Conservation (phyloP, 495 filamentous ascomycete species). For the Hypoxylon trugodes region DNA sequence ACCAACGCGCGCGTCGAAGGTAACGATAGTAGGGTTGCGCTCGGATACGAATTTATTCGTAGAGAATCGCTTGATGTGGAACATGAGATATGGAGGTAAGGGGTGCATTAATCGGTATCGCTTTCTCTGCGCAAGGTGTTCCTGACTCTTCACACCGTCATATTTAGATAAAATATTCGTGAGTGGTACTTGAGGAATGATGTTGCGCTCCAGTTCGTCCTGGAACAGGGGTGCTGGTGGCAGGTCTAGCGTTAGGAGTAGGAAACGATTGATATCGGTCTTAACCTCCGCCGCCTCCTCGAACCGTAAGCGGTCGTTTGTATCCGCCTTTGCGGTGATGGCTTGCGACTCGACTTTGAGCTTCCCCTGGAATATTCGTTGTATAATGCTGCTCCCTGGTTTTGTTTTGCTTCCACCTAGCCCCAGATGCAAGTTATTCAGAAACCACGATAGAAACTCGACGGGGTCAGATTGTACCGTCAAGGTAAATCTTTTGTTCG, state of each 20-base stretch:
- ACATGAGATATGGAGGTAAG: constrained; percentile 87
- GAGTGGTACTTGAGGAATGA: constrained; percentile 94
- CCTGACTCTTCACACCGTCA: constrained; percentile 86
- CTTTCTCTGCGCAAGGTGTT: constrained; percentile 83
- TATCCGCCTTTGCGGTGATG: constrained; percentile 92
- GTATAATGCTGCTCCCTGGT: constrained; percentile 80
- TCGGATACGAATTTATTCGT: constrained; percentile 95
- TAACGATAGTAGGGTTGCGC: constrained; percentile 97
- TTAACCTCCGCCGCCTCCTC: constrained; percentile 87
- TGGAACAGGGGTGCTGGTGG: constrained; percentile 96
- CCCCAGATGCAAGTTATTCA: constrained; percentile 92
- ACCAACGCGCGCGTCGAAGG: constrained; percentile 77
- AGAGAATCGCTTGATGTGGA: constrained; percentile 97
- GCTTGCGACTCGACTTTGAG: constrained; percentile 92
- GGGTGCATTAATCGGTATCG: constrained; percentile 93
- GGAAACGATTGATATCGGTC: constrained; percentile 76
- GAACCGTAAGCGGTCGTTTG: constrained; percentile 88
- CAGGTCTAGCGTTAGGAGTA: constrained; percentile 91
- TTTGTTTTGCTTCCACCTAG: constrained; percentile 91
- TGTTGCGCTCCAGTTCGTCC: constrained; percentile 87
- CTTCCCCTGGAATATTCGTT: constrained; percentile 90
- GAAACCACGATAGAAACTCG: constrained; percentile 96
- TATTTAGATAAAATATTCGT: constrained; percentile 93
- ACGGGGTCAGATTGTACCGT: constrained; percentile 93
- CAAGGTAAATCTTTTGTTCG: constrained; percentile 90